Evolutionary conservation across 306 rosid species (phyloP).

Genomic region (Trichosanthes cucumerina): DNA sequence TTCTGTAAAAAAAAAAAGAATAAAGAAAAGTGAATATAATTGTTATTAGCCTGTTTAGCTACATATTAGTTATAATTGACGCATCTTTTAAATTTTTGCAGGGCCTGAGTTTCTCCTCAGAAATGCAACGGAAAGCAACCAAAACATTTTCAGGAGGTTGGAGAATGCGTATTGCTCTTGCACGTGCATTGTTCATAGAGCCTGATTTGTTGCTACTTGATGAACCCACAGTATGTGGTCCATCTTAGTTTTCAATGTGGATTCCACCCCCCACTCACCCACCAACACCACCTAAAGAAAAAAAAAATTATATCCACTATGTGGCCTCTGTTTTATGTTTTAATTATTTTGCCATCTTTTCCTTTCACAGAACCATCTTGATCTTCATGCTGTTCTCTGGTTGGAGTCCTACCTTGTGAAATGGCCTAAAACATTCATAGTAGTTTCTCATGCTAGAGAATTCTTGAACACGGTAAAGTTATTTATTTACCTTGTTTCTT

Average conservation of each 20-base stretch:
- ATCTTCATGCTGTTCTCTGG: slow-evolving; percentile 99
- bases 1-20: background rate
- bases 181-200: slow-evolving; percentile 90
- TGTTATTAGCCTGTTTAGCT: background rate
- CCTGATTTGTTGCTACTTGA: slow-evolving; percentile 92
- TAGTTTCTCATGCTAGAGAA: slow-evolving; percentile 98
- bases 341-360: background rate
- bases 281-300: background rate
- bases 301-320: background rate
- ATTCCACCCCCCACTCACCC: too few relatives aligned
- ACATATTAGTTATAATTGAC: background rate
- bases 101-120: slow-evolving; percentile 93
- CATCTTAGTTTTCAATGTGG: background rate
- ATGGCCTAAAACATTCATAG: slow-evolving; percentile 94
- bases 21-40: background rate
- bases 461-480: slow-evolving; percentile 82
- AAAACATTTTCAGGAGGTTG: slow-evolving; percentile 98
- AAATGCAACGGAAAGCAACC: slow-evolving; percentile 83
- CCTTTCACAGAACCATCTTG: slow-evolving; percentile 88
- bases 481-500: background rate
- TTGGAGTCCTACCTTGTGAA: slow-evolving; percentile 79
- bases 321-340: background rate
- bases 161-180: slow-evolving; percentile 99
- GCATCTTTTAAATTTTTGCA: slow-evolving; percentile 20
- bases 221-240: slow-evolving; percentile 76